Conservation (phyloP, 768 basidiomycete species). For the Antrodiella citrinella region DNA sequence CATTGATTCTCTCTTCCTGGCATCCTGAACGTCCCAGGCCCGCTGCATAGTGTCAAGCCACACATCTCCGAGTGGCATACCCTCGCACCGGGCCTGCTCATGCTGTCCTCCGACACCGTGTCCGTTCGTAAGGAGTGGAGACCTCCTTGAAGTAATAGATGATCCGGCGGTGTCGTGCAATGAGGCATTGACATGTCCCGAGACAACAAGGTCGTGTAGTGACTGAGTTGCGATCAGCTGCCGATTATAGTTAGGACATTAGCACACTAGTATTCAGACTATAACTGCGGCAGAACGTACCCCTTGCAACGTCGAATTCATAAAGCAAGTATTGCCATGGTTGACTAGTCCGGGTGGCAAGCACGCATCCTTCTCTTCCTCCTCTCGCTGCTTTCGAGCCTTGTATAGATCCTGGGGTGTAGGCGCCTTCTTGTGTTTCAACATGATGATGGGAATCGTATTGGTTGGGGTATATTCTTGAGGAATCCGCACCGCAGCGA, state of each 20-base stretch:
- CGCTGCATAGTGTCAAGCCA: conserved; percentile 52
- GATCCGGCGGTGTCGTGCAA: conserved; percentile 36
- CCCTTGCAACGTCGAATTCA: conserved; percentile 91
- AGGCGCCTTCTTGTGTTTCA: conserved; percentile 34
- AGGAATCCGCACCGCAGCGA: not conserved
- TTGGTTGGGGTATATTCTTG: not conserved
- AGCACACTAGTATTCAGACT: not conserved
- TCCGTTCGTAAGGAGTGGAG: conserved; percentile 64
- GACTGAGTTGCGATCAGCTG: conserved; percentile 64
- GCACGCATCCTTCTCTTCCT: conserved; percentile 48
- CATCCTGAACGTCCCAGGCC: conserved; percentile 58
- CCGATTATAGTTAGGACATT: conserved; percentile 1
- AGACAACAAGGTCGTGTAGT: conserved; percentile 49
- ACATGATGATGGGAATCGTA: conserved; percentile 9
- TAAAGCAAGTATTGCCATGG: conserved; percentile 90
- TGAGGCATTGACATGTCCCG: conserved; percentile 37
- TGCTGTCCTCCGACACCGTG: conserved; percentile 42
- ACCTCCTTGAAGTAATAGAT: conserved; percentile 30
- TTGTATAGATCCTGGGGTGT: conserved; percentile 59
- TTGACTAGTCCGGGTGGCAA: conserved; percentile 72
- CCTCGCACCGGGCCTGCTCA: conserved; percentile 45
- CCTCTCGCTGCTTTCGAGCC: conserved; percentile 52
- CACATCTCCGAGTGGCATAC: conserved; percentile 65
- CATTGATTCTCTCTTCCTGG: conserved; percentile 40
- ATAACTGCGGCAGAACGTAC: conserved; percentile 33